Evolutionary conservation across 345 rosid genomes (phyloP), one percentile per base, ranked within the genome.

Genomic region (Gossypioides kirkii): DNA sequence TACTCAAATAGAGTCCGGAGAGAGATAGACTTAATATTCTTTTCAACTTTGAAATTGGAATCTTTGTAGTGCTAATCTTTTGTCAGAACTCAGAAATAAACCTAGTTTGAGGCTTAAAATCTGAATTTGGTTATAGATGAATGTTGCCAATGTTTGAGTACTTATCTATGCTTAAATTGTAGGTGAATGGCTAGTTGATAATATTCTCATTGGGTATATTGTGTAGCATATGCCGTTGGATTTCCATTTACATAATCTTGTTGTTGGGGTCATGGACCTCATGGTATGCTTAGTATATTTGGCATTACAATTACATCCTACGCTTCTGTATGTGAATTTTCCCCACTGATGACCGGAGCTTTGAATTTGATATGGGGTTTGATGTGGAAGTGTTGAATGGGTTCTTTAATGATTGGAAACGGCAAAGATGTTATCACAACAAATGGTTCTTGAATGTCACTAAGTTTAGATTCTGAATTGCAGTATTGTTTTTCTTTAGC

Each of bases 381-480:
- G 55, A 23, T 23, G 55, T 67, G 22, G 41, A 67, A 46, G 8
- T 25, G 41, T 25, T n/a, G 56, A 2, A 50, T 68, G 72, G 58
- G 50, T 68, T 68, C 58, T 16, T 47, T 49, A 16, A 68, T 45
- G 32, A 65, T 12, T 14, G 6, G 36, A 45, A n/a, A 65, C n/a
- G 13, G 36, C 53, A 45, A 65, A 45, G 70, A 43, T 43, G 52
- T 43, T 42, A 43, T 42, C 32, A 18, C 14, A 32, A 36, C 11
- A 62, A n/a, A n/a, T 62, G 68, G 23, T 62, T 23, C 68, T 62
- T 38, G 68, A 62, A 62, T 20, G 42, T 66, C 20, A 26, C 54
- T 1, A 66, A 45, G 54, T 45, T 65, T 43, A 66, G 52, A 66
- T 46, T 23, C 70, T 45, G 5, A 46, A 32, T 45, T 66, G 70